phyloP scores from a whole-genome alignment of 2,329 filamentous ascomycete genomes.

The Aspergillus ibericus region DNA sequence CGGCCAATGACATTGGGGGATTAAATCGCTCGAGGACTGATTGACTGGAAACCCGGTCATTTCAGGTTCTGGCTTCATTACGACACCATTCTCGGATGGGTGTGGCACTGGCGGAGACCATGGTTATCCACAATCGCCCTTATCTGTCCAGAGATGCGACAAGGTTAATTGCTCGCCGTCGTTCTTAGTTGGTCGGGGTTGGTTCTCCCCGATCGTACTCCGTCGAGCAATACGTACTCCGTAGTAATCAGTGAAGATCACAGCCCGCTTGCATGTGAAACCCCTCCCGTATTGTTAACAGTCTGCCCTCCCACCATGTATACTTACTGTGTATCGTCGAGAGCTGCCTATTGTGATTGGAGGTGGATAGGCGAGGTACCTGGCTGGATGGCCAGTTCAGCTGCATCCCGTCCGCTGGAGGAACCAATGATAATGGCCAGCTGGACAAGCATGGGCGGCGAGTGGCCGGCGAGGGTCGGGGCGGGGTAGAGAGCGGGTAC shows the following conservation, averaged over 20 bases:
- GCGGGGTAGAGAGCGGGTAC: constrained; percentile 15
- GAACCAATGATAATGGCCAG: background rate
- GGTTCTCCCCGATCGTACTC: no score
- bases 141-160: background rate
- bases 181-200: background rate
- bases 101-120: constrained; percentile 2
- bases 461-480: background rate
- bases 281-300: background rate
- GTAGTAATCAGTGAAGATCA: background rate
- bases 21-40: background rate
- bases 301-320: background rate
- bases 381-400: background rate
- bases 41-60: background rate
- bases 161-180: background rate
- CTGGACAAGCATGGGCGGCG: background rate
- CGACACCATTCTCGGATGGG: constrained; percentile 11
- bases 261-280: background rate
- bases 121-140: background rate
- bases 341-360: no score
- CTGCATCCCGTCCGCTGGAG: background rate
- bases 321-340: no score
- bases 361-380: background rate
- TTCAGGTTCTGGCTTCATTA: constrained; percentile 3
- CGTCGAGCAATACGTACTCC: no score
- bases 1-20: background rate